Base-by-base conservation (phyloP, 2,329 filamentous ascomycete genomes). In the Aschersonia sp. region DNA sequence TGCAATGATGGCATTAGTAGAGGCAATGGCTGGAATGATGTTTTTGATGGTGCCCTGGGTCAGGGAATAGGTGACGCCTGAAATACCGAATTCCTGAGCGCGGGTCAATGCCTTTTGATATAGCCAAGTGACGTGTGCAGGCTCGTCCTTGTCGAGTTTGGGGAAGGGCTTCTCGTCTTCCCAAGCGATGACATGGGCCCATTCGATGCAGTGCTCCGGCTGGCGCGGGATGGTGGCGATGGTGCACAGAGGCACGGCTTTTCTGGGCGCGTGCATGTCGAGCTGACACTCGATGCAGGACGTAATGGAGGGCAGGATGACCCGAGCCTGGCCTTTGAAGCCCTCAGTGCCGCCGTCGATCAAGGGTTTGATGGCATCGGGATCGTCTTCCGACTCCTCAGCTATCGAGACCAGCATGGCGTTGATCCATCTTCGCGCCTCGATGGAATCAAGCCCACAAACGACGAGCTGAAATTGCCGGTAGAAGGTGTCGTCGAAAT, bases 11-110 rank as follows among this genome's bases (percentile, higher is more conserved):
- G 92, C 91, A 62, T 98, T 98, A 5, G 92, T 98, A 1, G 89
- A 95, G 20, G 92, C 92, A 59, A 98, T 98, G 31, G 92, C 94
- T 0, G 92, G 92, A 52, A 98, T 98, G 65, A 98, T 98, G 66
- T 98, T 98, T 68, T 98, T 98, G 58, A 98, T 88, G 2, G 97
- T 94, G 49, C 92, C 94, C 63, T 98, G 92, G 0, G 94, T 96
- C 64, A 96, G 81, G 5, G 86, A 84, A 65, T 98, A 98, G 1
- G 92, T 97, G 50, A 98, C 87, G 6, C 92, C 94, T 0, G 80
- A 65, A 56, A 98, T 98, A 57, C 85, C 83, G 68, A 94, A 98
- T 60, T 98, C 86, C 50, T 82, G 65, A 0, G 92, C 89, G 38
- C 92, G 85, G 44, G 76, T 67, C 12, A 91, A 74, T 0, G 92